A percentile compares a stretch with the other conserved stretches of the same genome.
Evolutionary conservation across 306 rosid genomes (phyloP).

Genomic region (Quercus engelmannii): DNA sequence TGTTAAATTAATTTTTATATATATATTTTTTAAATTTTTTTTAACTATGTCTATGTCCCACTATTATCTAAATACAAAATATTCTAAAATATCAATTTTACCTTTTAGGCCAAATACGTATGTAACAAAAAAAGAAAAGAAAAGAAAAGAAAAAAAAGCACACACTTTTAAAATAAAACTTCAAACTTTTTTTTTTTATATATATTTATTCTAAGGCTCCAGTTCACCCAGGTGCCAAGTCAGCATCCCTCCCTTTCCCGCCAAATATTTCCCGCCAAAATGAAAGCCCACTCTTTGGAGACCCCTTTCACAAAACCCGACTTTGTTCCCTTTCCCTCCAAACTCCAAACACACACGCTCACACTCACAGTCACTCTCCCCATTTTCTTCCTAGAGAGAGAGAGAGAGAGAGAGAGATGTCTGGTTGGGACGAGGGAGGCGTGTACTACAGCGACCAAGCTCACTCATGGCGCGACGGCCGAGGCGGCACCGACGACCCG

Average conservation of each 20-base stretch:
- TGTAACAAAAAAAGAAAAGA: too few relatives aligned
- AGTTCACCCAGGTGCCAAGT: not conserved
- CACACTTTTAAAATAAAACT: too few relatives aligned
- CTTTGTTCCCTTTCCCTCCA: not conserved
- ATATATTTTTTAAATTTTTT: too few relatives aligned
- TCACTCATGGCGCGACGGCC: constrained; percentile 65
- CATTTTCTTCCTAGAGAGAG: constrained; percentile 6
- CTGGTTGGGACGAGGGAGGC: constrained; percentile 99
- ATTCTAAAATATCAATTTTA: too few relatives aligned
- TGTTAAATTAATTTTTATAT: too few relatives aligned
- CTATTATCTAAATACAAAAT: too few relatives aligned
- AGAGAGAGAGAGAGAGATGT: constrained; percentile 42
- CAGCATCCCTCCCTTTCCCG: constrained; percentile 33
- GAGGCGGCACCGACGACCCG: constrained; percentile 34
- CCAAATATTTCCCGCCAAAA: constrained; percentile 52
- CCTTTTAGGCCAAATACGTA: too few relatives aligned
- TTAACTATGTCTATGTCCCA: too few relatives aligned
- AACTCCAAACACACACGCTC: constrained; percentile 12
- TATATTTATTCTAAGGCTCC: too few relatives aligned
- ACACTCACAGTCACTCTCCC: not conserved
- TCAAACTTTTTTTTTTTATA: too few relatives aligned
- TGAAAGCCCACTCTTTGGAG: too few relatives aligned
- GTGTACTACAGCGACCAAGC: constrained; percentile 95
- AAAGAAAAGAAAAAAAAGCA: too few relatives aligned
- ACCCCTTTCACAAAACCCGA: not conserved